These are phyloP conservation scores for Themeda triandra DNA, from an alignment of 176 grass and related monocot species.

Conservation along the genomic window DNA sequence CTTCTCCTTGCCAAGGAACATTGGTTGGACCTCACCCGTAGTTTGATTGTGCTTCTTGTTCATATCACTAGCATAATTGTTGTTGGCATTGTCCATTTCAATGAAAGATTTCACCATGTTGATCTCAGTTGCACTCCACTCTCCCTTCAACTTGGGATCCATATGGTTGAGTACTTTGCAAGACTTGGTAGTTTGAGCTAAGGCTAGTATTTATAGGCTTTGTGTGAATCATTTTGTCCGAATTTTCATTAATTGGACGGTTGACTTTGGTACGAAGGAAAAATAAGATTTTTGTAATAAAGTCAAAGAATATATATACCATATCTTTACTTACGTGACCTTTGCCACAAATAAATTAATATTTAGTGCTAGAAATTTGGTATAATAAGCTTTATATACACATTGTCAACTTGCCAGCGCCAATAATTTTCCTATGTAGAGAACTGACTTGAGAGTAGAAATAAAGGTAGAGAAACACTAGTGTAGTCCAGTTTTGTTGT, in stretches of 20 bases:
- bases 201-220: not conserved
- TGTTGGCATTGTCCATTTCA: not conserved
- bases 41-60: too few relatives aligned
- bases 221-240: not conserved
- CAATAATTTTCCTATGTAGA: not conserved
- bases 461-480: not conserved
- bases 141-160: not conserved
- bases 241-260: not conserved
- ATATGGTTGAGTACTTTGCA: not conserved
- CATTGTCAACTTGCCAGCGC: not conserved
- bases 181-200: not conserved
- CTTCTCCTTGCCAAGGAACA: too few relatives aligned
- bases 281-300: not conserved
- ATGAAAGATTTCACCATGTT: not conserved
- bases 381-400: not conserved
- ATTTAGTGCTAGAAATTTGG: not conserved
- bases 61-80: not conserved
- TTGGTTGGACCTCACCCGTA: too few relatives aligned
- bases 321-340: not conserved
- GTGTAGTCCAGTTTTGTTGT: not conserved
- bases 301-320: not conserved
- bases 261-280: not conserved
- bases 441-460: not conserved
- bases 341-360: not conserved
- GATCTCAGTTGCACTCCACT: not conserved